Evolutionary conservation across 257 asterid genomes (phyloP), one percentile per base, ranked within the genome.

Genomic region (Solanum virginianum): DNA sequence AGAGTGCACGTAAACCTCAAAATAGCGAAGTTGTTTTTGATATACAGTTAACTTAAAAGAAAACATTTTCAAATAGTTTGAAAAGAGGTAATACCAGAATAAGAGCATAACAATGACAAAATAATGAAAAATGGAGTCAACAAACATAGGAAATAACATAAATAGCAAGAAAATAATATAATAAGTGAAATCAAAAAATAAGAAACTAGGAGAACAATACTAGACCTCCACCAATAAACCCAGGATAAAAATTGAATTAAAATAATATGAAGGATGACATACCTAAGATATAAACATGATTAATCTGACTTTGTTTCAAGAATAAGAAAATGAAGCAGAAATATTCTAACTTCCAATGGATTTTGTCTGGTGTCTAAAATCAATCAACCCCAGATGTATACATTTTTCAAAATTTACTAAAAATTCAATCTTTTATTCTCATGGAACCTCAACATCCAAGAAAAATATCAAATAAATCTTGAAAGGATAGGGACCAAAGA

Each of bases 321-420:
- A 66, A 59, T 6, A 20, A 59, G 15, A 59, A 92, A 86, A 85
- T 80, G 88, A 83, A 88, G 87, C 91, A 79, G 93, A 92, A 79
- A 94, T 69, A 92, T 90, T 85, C 91, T 90, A 63, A n/a, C 32
- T 90, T 85, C 91, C 89, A 63, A 24, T 12, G 94, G 86, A 66
- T 92, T 85, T 88, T 55, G 72, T 89, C 84, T 91, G 92, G 4
- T 84, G 90, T 51, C 90, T 92, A 77, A 90, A 83, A 92, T 89
- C 90, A 57, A 85, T 62, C 86, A 87, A 87, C 69, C 8, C 36
- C 91, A 80, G 90, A 90, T 91, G 93, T 93, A 85, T 47, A 88
- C 83, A 87, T 86, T 20, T 77, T 66, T 87, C 75, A 14, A 24
- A 49, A 68, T 43, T 7, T 59, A 51, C n/a, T 74, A 22, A 84